These are phyloP conservation scores for Samsoniella hepiali DNA, from an alignment of 2,329 filamentous ascomycete species.

Conservation along the genomic window DNA sequence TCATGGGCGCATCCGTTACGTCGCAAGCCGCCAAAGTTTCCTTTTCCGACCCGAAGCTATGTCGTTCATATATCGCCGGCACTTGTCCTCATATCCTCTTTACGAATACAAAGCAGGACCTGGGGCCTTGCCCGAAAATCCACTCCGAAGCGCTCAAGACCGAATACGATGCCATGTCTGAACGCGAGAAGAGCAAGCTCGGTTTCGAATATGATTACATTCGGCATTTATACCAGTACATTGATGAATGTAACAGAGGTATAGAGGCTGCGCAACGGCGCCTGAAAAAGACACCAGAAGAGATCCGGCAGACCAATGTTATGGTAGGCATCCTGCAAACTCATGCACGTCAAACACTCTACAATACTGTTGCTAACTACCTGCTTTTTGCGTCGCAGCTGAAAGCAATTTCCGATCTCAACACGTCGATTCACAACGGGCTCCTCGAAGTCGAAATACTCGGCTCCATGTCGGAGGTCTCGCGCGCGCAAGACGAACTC, in stretches of 20 bases:
- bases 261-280: constrained; percentile 88
- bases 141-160: constrained; percentile 85
- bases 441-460: constrained; percentile 83
- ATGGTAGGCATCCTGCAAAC: constrained; percentile 46
- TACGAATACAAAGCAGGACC: constrained; percentile 97
- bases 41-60: constrained; percentile 89
- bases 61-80: constrained; percentile 88
- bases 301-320: constrained; percentile 91
- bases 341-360: neutral
- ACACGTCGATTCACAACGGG: constrained; percentile 73
- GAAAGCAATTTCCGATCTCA: constrained; percentile 79
- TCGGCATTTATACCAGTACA: constrained; percentile 92
- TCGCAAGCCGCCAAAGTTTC: constrained; percentile 77
- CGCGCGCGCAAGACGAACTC: constrained; percentile 80
- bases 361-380: neutral
- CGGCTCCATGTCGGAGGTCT: constrained; percentile 76
- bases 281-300: constrained; percentile 95
- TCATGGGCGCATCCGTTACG: constrained; percentile 73
- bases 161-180: constrained; percentile 76
- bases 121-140: constrained; percentile 82
- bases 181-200: constrained; percentile 70
- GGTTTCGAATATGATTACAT: constrained; percentile 97
- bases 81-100: constrained; percentile 98
- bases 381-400: constrained; percentile 41
- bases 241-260: constrained; percentile 91